phyloP scores from a whole-genome alignment of 208 protist species.

The Phytomonas serpens region DNA sequence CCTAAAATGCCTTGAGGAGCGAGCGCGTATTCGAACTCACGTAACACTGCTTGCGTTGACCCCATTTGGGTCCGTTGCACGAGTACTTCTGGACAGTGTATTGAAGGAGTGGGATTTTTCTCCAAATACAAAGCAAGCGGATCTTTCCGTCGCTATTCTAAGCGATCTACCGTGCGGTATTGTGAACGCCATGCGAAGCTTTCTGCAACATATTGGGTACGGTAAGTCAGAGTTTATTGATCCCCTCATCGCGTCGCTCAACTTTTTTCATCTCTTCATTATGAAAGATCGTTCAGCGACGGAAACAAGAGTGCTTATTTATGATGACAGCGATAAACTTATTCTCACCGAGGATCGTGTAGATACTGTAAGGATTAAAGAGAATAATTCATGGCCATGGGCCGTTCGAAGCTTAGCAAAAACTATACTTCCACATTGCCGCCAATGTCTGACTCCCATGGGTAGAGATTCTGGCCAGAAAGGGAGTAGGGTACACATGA shows the following conservation, averaged over 20 bases:
- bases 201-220: conserved; percentile 22
- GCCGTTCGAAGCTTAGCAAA: background rate
- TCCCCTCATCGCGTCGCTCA: conserved; percentile 52
- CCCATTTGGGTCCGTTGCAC: conserved; percentile 61
- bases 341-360: background rate
- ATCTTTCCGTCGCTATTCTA: background rate
- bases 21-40: conserved; percentile 37
- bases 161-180: conserved; percentile 26
- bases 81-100: conserved; percentile 41
- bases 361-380: background rate
- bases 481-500: background rate
- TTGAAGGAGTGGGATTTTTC: conserved; percentile 29
- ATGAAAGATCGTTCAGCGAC: background rate
- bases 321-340: background rate
- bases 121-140: conserved; percentile 3
- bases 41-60: conserved; percentile 49
- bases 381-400: background rate
- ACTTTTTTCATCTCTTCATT: conserved; percentile 35
- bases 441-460: background rate
- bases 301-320: background rate
- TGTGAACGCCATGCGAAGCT: conserved; percentile 23
- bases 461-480: background rate
- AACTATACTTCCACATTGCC: background rate
- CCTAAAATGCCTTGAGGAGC: conserved; percentile 28
- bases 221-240: conserved; percentile 56